phyloP scores from a whole-genome alignment of 2,329 filamentous ascomycete species.

The Botrytis fabae region DNA sequence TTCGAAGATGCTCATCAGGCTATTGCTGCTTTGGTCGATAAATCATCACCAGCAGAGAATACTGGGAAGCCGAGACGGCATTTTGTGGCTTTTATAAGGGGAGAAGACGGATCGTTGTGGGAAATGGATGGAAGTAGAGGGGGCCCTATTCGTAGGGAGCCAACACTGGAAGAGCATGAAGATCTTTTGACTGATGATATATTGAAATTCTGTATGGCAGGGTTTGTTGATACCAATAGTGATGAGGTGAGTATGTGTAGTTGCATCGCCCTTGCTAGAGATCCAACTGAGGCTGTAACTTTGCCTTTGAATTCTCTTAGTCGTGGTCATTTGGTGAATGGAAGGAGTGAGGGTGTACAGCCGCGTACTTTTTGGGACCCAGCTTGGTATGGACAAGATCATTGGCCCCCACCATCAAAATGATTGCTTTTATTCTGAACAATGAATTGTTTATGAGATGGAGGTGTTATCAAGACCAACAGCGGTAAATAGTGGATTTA shows the following conservation, averaged over 20 bases:
- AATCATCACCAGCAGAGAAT: constrained; percentile 63
- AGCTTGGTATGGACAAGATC: not conserved
- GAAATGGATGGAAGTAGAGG: constrained; percentile 69
- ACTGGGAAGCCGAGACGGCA: constrained; percentile 80
- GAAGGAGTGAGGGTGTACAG: not conserved
- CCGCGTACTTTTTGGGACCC: not conserved
- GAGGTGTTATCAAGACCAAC: not conserved
- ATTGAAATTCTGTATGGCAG: constrained; percentile 60
- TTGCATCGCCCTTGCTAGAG: constrained; percentile 34
- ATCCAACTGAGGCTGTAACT: not conserved
- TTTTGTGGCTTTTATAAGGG: constrained; percentile 92
- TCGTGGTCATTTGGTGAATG: not conserved
- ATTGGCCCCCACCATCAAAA: not conserved
- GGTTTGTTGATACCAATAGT: constrained; percentile 40
- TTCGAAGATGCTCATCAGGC: constrained; percentile 77
- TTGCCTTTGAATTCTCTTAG: not conserved
- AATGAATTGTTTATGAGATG: not conserved
- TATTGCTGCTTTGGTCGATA: constrained; percentile 77
- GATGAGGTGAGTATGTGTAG: constrained; percentile 39
- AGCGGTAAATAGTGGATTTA: not conserved
- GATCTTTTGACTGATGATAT: constrained; percentile 76
- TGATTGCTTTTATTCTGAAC: not conserved
- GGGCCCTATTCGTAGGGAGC: constrained; percentile 61
- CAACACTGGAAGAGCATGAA: constrained; percentile 54
- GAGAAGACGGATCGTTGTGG: constrained; percentile 66